phyloP scores from a whole-genome alignment of 768 basidiomycete genomes.

The Leccinum longicurvipes region DNA sequence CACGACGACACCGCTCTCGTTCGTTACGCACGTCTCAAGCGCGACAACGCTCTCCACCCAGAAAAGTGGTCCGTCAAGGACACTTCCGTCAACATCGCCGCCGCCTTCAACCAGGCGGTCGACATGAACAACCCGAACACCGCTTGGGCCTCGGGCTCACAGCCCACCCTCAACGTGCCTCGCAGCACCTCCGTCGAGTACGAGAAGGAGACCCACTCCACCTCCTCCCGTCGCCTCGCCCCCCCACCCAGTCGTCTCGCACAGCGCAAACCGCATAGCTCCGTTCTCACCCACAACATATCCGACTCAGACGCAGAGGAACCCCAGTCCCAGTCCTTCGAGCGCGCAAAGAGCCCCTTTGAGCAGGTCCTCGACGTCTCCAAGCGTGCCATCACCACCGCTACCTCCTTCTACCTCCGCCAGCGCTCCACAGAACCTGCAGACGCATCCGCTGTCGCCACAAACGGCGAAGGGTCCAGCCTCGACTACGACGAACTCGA shows the following conservation, averaged over 20 bases:
- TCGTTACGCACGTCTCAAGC: conserved; percentile 47
- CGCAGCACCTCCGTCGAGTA: conserved; percentile 81
- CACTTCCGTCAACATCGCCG: conserved; percentile 84
- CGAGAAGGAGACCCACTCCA: conserved; percentile 60
- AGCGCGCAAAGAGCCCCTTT: conserved; percentile 68
- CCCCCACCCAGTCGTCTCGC: conserved; percentile 54
- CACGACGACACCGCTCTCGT: conserved; percentile 44
- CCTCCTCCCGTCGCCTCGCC: conserved; percentile 54
- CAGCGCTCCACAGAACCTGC: conserved; percentile 59
- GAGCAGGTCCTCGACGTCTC: conserved; percentile 57
- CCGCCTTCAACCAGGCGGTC: conserved; percentile 74
- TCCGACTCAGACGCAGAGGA: conserved; percentile 71
- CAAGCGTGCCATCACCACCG: conserved; percentile 49
- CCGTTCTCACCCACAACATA: conserved; percentile 45
- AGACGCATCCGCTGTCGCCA: conserved; percentile 36
- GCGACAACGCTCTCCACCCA: conserved; percentile 46
- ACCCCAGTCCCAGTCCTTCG: conserved; percentile 26
- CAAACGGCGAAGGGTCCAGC: conserved; percentile 43
- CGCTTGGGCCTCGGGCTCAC: conserved; percentile 64
- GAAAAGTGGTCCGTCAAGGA: conserved; percentile 74
- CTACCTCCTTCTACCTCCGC: conserved; percentile 60
- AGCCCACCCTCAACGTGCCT: conserved; percentile 47
- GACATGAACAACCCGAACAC: conserved; percentile 52
- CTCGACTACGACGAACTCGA: conserved; percentile 83
- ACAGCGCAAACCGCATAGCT: conserved; percentile 42